Base-by-base conservation (phyloP, 1,284 basidiomycete genomes). In the Pascua sp. region DNA sequence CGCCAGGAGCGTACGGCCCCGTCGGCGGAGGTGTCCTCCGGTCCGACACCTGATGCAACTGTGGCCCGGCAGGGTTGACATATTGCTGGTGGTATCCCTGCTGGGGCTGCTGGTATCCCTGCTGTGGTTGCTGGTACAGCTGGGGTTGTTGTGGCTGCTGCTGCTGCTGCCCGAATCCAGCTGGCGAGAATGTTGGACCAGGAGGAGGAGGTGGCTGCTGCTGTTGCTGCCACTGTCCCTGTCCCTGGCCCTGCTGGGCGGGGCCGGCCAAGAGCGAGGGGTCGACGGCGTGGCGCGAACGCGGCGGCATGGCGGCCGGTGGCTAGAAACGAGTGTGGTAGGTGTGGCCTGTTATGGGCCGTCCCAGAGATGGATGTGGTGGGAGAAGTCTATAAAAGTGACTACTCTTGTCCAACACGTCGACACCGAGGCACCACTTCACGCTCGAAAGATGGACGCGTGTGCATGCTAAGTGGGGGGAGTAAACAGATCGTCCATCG, bases 281-380 rank as follows among this genome's bases (percentile, higher is more conserved):
- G 53, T 78, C 76, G 8, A 77, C 73, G 15, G 72, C 76, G 54
- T 78, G 73, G 24, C 76, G 60, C 15, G 74, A 73, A 42, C 74
- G 49, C 0, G 74, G 74, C n/a, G 74, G 68, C 74, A 76, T 76
- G 16, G 13, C 59, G 43, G 12, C n/a, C 11, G 41, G 48, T 42
- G 45, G 49, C 8, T 46, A 16, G 32, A 47, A 36, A 17, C 36
- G 11, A 42, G n/a, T 36, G 24, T 32, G 24, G 24, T 32, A 32
- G 24, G 24, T 32, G 24, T 32, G 24, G 24, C 24, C 24, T 32
- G n/a, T 32, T 32, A 7, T 32, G 24, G 24, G 24, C 24, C 24
- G 24, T 32, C 24, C 24, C 24, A 32, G 24, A 32, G 24, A 32
- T 32, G 24, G 24, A 32, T 32, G 24, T 32, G 24, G 24, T 32